Conservation (phyloP, 2,329 filamentous ascomycete genomes). For the Verticillium albo-atrum region DNA sequence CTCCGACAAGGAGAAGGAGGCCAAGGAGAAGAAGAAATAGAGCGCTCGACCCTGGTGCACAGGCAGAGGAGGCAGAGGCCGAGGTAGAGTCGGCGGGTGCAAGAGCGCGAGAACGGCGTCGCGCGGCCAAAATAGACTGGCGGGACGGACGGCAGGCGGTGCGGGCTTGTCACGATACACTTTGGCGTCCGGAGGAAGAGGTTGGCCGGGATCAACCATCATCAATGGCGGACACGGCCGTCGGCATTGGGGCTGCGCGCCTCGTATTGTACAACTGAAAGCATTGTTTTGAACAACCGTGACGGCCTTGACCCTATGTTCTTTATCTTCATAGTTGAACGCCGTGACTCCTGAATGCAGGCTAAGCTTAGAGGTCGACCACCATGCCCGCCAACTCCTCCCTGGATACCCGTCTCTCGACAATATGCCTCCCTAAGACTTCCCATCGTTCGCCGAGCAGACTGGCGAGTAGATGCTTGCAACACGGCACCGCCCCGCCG, state of each 20-base stretch:
- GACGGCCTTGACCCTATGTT: not conserved
- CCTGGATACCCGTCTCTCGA: conserved; percentile 46
- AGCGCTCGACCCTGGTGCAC: conserved; percentile 5
- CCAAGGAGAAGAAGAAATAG: conserved; percentile 49
- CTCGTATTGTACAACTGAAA: conserved; percentile 1
- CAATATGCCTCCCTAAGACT: conserved; percentile 53
- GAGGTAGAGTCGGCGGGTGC: not conserved
- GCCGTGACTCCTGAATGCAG: not conserved
- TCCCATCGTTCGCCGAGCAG: conserved; percentile 64
- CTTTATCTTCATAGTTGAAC: not conserved
- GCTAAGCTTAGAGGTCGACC: conserved; percentile 18
- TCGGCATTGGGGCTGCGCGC: not conserved
- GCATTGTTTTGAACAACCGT: not conserved
- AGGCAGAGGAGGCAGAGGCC: conserved; percentile 7
- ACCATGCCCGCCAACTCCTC: conserved; percentile 73
- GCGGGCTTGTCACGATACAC: not conserved
- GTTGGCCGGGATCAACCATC: not conserved
- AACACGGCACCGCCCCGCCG: conserved; percentile 50
- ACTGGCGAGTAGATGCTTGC: conserved; percentile 88
- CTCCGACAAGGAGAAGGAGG: conserved; percentile 38
- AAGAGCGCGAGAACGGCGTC: not conserved
- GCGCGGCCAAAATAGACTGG: not conserved
- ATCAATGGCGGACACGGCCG: not conserved
- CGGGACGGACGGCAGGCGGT: not conserved
- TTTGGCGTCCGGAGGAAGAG: not conserved